Conservation (phyloP, 2,329 filamentous ascomycete genomes). For the Colletotrichum tamarilloi region DNA sequence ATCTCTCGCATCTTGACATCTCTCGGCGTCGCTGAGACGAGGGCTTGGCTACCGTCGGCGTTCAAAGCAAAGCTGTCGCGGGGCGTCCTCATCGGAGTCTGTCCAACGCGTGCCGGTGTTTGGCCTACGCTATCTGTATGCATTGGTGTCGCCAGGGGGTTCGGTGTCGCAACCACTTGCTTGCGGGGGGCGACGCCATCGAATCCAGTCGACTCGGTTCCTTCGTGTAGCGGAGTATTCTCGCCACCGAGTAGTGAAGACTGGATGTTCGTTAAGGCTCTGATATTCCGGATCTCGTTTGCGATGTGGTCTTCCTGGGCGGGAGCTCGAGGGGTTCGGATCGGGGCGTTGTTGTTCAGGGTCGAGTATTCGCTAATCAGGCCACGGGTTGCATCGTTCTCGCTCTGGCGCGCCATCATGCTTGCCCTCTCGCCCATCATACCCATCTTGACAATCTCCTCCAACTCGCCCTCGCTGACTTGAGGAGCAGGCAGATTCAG, state of each 20-base stretch:
- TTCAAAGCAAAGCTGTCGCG: constrained; percentile 91
- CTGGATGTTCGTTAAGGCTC: constrained; percentile 90
- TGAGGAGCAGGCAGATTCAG: constrained; percentile 90
- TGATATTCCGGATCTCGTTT: constrained; percentile 95
- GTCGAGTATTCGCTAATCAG: constrained; percentile 88
- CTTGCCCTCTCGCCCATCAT: constrained; percentile 91
- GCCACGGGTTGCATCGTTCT: constrained; percentile 86
- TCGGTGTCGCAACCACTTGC: constrained; percentile 89
- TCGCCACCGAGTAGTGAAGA: constrained; percentile 94
- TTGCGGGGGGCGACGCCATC: constrained; percentile 84
- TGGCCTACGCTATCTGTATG: constrained; percentile 71
- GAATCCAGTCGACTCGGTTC: constrained; percentile 85
- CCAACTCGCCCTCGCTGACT: constrained; percentile 90
- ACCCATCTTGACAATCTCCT: constrained; percentile 99
- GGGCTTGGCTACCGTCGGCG: constrained; percentile 72
- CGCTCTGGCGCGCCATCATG: constrained; percentile 77
- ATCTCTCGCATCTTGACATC: constrained; percentile 80
- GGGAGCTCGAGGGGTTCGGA: constrained; percentile 90
- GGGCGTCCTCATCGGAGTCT: constrained; percentile 88
- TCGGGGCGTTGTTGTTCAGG: constrained; percentile 84
- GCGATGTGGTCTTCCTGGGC: constrained; percentile 95
- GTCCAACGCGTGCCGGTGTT: constrained; percentile 76
- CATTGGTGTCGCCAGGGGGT: constrained; percentile 92
- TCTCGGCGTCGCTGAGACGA: constrained; percentile 79
- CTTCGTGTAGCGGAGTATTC: constrained; percentile 89